Conservation (phyloP, 2,329 filamentous ascomycete species). For the Sarocladium strictum region DNA sequence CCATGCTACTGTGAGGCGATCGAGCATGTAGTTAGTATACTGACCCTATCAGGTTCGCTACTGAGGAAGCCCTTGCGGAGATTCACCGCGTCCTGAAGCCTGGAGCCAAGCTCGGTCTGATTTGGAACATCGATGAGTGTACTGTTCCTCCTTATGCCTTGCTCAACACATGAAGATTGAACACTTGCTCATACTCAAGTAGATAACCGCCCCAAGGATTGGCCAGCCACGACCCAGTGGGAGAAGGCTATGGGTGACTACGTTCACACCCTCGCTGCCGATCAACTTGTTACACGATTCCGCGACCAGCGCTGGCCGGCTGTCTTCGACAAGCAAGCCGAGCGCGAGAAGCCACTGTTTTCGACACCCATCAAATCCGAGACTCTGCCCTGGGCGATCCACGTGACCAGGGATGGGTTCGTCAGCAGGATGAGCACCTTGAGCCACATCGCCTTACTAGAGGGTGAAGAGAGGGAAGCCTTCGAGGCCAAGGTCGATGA, state of each 20-base stretch:
- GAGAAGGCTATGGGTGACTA: slow-evolving; percentile 56
- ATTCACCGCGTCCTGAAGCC: slow-evolving; percentile 62
- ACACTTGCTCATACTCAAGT: not conserved
- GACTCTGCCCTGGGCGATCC: slow-evolving; percentile 49
- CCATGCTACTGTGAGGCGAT: not conserved
- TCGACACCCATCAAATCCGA: slow-evolving; percentile 53
- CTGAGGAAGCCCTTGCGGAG: slow-evolving; percentile 52
- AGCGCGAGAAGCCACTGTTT: slow-evolving; percentile 42
- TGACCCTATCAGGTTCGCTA: slow-evolving; percentile 55
- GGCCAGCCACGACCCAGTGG: slow-evolving; percentile 53
- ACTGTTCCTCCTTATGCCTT: slow-evolving; percentile 20
- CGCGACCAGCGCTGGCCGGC: slow-evolving; percentile 57
- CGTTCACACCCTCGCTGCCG: slow-evolving; percentile 41
- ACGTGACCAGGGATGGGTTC: slow-evolving; percentile 51
- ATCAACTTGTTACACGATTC: slow-evolving; percentile 50
- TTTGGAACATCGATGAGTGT: slow-evolving; percentile 74
- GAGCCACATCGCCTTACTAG: slow-evolving; percentile 59
- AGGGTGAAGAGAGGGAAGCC: slow-evolving; percentile 41
- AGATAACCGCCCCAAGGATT: slow-evolving; percentile 59
- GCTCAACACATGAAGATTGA: not conserved
- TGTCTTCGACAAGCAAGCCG: slow-evolving; percentile 56
- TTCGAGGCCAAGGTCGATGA: slow-evolving; percentile 47
- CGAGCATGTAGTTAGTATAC: not conserved
- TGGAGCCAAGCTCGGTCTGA: slow-evolving; percentile 54
- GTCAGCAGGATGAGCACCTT: slow-evolving; percentile 61